Base-by-base conservation (phyloP, 164 flowering plant genomes). In the Vitis rupestris region DNA sequence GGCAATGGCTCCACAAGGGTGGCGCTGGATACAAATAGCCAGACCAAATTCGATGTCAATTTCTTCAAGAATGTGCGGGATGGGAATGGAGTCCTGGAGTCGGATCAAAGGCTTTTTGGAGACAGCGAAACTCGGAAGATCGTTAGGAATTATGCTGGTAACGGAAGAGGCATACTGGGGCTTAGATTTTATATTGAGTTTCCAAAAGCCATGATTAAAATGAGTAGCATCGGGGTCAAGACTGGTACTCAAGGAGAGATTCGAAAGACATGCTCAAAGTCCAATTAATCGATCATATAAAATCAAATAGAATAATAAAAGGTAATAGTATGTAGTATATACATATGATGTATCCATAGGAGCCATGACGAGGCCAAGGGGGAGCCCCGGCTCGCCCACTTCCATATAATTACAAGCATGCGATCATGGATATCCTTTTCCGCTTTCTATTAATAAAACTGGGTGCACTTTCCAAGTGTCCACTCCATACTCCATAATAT, bases 191-290 rank as follows among this genome's bases (percentile, higher is more conserved):
- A 79, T 55, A 13, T 67, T 30, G 86, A 89, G 65, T 91, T 91
- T 23, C 69, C 67, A 0, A 85, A 83, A 50, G 82, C 94, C 12
- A 91, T 91, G 94, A 66, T 91, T 27, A 89, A 85, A 70, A 82
- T 89, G 92, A 83, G 94, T 76, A 76, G 82, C 68, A 79, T 85
- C 69, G 94, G 80, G 7, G 97, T 88, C 49, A 89, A 89, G 82
- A 88, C 85, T 30, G 91, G 88, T 2, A 9, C 76, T 0, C 69
- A 84, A 3, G 97, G 94, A 44, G 97, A 91, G 83, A 85, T 89
- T 11, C 82, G 97, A 55, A 86, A 76, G 61, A 29, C 78, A 12
- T 91, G 97, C 64, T 86, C 88, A 1, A 86, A 74, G 65, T 63
- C 87, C 62, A 91, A 88, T 66, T 86, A 59, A 52, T 47, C 19